Conservation (phyloP, 2,329 filamentous ascomycete species). For the Monosporascus ibericus region DNA sequence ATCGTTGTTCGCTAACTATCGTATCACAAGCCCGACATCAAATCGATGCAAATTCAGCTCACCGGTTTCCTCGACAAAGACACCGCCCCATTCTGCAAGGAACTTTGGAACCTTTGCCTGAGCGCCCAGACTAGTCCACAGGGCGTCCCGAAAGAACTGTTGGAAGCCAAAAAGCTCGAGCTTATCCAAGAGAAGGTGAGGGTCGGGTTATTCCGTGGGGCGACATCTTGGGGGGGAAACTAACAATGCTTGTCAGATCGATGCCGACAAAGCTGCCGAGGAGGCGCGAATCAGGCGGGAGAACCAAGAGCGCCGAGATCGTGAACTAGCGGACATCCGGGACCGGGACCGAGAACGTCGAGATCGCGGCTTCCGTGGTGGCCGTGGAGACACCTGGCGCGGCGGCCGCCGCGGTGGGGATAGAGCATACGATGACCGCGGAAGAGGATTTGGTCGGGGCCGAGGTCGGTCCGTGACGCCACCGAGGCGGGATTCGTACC, state of each 20-base stretch:
- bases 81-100: constrained; percentile 81
- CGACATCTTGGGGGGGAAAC: background rate
- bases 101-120: constrained; percentile 85
- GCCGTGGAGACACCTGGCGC: constrained; percentile 48
- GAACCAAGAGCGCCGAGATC: constrained; percentile 64
- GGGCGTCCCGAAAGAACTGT: constrained; percentile 86
- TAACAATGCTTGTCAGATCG: constrained; percentile 47
- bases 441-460: constrained; percentile 39
- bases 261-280: constrained; percentile 76
- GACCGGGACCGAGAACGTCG: constrained; percentile 61
- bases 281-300: constrained; percentile 66
- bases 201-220: too few species aligned
- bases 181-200: constrained; percentile 87
- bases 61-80: constrained; percentile 94
- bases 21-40: constrained; percentile 78
- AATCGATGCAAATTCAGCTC: constrained; percentile 87
- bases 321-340: constrained; percentile 61
- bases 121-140: constrained; percentile 85
- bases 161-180: constrained; percentile 95
- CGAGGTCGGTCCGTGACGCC: constrained; percentile 44
- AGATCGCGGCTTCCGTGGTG: constrained; percentile 44
- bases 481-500: constrained; percentile 35
- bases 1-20: constrained; percentile 3
- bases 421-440: constrained; percentile 39
- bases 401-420: constrained; percentile 44